phyloP scores from a whole-genome alignment of 192 early-diverging fungal genomes.

The Gigaspora rosea region DNA sequence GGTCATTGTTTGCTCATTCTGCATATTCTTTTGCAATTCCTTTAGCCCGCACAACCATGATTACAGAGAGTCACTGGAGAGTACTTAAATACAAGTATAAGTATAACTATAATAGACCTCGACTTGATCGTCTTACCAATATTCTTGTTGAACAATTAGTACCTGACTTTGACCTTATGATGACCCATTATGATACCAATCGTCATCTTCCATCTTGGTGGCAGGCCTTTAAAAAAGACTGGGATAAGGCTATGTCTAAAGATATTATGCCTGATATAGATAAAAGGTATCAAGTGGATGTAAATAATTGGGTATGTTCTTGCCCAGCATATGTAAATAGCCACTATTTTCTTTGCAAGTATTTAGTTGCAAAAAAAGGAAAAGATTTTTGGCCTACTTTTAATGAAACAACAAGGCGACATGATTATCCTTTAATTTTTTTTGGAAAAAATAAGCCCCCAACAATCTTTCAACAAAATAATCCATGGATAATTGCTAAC shows the following conservation, averaged over 20 bases:
- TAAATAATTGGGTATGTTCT: background rate
- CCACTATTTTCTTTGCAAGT: background rate
- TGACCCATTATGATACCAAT: background rate
- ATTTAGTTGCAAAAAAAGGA: too few species aligned
- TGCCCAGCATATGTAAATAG: background rate
- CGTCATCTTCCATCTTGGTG: background rate
- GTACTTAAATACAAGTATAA: slow-evolving; percentile 16
- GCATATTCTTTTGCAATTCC: background rate
- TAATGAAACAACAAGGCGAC: too few species aligned
- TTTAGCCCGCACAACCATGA: background rate
- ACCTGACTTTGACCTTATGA: background rate
- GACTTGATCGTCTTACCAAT: background rate
- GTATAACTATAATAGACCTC: slow-evolving; percentile 2
- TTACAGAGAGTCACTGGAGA: background rate
- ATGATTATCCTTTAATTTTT: too few species aligned
- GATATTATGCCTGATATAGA: background rate
- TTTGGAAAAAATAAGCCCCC: too few species aligned
- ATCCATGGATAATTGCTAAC: background rate
- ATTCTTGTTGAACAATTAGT: slow-evolving; percentile 4
- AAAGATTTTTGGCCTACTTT: too few species aligned
- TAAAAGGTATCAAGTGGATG: background rate
- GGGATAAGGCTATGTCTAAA: too few species aligned
- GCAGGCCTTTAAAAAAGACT: background rate
- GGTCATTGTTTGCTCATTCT: background rate
- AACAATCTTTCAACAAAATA: slow-evolving; percentile 11